A percentile compares a stretch with the other conserved stretches of the same genome.
Conservation (phyloP, 2,329 filamentous ascomycete species). For the Metarhizium album region DNA sequence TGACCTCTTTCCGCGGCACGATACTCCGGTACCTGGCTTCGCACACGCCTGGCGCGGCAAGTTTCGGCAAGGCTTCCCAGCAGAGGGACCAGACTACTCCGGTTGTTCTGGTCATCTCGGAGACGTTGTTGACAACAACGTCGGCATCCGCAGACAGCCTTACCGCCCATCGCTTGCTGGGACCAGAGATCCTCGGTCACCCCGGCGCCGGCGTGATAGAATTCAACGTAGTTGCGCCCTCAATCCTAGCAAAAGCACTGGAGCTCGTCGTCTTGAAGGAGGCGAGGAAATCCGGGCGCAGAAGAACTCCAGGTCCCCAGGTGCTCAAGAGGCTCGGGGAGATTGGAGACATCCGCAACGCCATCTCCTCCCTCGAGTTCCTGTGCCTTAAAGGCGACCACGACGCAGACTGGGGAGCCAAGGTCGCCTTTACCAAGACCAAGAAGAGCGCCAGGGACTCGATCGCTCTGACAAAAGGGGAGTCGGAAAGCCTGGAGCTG, state of each 20-base stretch:
- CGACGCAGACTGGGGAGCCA: conserved; percentile 64
- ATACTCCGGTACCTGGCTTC: conserved; percentile 65
- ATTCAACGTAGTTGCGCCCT: conserved; percentile 86
- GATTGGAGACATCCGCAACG: conserved; percentile 83
- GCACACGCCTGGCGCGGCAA: conserved; percentile 46
- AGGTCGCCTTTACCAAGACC: conserved; percentile 57
- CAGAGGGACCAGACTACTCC: conserved; percentile 47
- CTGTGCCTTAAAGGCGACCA: conserved; percentile 73
- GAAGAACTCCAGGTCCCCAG: conserved; percentile 63
- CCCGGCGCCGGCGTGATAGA: conserved; percentile 71
- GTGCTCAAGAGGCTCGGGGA: conserved; percentile 74
- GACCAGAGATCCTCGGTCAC: conserved; percentile 75
- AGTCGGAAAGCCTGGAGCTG: conserved; percentile 67
- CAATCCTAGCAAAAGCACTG: conserved; percentile 74
- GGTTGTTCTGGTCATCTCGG: conserved; percentile 82
- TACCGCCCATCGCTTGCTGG: conserved; percentile 81
- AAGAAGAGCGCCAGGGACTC: conserved; percentile 50
- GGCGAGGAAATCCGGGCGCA: conserved; percentile 63
- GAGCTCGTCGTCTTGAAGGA: conserved; percentile 78
- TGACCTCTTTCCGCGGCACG: conserved; percentile 63
- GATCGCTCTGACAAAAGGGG: conserved; percentile 58
- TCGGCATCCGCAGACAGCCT: conserved; percentile 83
- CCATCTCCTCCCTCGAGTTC: conserved; percentile 87
- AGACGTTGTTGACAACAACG: conserved; percentile 76
- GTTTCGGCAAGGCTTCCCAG: conserved; percentile 30